Base-by-base conservation (phyloP, 164 flowering plant genomes). In the Tetrastigma voinierianum region DNA sequence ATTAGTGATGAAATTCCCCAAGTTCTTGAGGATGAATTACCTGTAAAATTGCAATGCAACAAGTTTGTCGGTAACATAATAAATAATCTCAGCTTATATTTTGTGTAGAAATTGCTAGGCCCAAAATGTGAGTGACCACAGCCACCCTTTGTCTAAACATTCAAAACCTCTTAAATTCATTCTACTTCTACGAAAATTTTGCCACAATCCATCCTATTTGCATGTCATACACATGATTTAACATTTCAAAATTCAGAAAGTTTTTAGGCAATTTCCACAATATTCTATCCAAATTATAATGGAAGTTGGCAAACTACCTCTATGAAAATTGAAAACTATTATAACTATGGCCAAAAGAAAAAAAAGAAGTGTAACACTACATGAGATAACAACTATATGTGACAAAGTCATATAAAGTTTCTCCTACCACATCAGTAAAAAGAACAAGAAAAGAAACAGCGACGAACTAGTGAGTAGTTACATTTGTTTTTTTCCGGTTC, bases 1-100 rank as follows among this genome's bases (percentile, higher is more conserved):
- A 81, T 74, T 52, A 81, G 61, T 59, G 82, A 72, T 53, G 82
- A 19, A 59, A 78, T 65, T 18, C 71, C 72, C 85, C 79, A 74
- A 57, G 57, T 61, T 53, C 74, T 70, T 25, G 65, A 25, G 43
- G 67, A 62, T 56, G 77, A 40, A 69, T 60, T 70, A 43, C 67
- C 73, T 67, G 45, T 63, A 12, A 57, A 46, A 21, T 25, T 51
- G 17, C 25, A 58, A 49, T n/a, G 43, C 18, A 53, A 46, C 17
- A 43, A 43, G 44, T n/a, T 43, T 59, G 44, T 16, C 9, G 3
- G 16, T 10, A 19, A 32, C 13, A 45, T 57, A 25, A 40, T 59
- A 14, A n/a, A 40, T 17, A 15, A 23, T 40, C 47, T 32, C 48
- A 59, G 47, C 14, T 32, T 57, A 44, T 57, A 17, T 57, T 58